Evolutionary conservation across 1,284 basidiomycete genomes (phyloP).

Genomic region (Sphagnurus paluster): DNA sequence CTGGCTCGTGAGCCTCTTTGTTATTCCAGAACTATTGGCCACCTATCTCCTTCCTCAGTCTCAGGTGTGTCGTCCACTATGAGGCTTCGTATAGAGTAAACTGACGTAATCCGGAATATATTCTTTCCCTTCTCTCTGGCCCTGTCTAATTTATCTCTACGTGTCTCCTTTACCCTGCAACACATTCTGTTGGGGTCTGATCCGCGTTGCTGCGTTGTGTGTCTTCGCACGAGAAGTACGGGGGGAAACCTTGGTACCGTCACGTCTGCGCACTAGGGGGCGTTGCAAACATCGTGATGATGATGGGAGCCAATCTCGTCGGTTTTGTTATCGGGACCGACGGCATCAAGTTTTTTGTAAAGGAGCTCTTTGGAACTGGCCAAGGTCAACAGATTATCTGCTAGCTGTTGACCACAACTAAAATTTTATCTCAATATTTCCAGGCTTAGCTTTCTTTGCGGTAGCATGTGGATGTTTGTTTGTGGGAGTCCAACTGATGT

Average conservation of each 20-base stretch:
- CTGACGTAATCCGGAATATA: no score
- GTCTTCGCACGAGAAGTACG: constrained; percentile 52
- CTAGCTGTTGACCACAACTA: background rate
- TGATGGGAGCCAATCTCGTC: constrained; percentile 94
- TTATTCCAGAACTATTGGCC: constrained; percentile 83
- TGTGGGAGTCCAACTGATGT: constrained; percentile 90
- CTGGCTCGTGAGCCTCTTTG: constrained; percentile 92
- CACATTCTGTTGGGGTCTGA: background rate
- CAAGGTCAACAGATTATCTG: constrained; percentile 48
- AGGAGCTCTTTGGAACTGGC: constrained; percentile 64
- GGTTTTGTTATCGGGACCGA: constrained; percentile 94
- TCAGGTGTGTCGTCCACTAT: constrained; percentile 64
- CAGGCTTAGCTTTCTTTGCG: constrained; percentile 71
- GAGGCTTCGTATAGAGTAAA: no score
- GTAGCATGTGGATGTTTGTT: constrained; percentile 72
- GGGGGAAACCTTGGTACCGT: constrained; percentile 75
- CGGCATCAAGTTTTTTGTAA: constrained; percentile 73
- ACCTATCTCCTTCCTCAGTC: constrained; percentile 58
- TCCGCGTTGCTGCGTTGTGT: background rate
- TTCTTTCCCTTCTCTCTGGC: no score
- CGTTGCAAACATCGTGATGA: constrained; percentile 84
- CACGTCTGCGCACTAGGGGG: constrained; percentile 86
- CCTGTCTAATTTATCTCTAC: background rate
- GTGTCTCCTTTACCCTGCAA: background rate
- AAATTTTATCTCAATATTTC: background rate